Evolutionary conservation across 2,329 filamentous ascomycete genomes (phyloP).

Genomic region (Elsinoe australis): DNA sequence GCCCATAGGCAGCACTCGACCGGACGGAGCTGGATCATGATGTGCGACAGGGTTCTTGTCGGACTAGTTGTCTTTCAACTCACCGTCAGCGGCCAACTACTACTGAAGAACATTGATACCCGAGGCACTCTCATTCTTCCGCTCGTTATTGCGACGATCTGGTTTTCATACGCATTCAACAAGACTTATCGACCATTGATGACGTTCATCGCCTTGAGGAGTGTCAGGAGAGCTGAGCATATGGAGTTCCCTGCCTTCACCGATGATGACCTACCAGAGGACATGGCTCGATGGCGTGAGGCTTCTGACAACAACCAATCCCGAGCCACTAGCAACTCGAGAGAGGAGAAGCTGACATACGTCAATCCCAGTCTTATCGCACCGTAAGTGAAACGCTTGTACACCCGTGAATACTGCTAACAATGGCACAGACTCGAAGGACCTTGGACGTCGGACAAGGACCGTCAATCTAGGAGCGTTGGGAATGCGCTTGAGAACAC

Average conservation of each 20-base stretch:
- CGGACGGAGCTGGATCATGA: constrained; percentile 91
- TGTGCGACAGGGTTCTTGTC: constrained; percentile 82
- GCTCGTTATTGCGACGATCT: constrained; percentile 69
- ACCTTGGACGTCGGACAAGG: constrained; percentile 53
- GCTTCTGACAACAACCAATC: constrained; percentile 19
- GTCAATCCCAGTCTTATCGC: constrained; percentile 66
- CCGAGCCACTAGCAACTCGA: constrained; percentile 52
- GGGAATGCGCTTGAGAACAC: not conserved
- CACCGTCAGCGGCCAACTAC: constrained; percentile 81
- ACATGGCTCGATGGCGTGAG: constrained; percentile 28
- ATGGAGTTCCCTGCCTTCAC: constrained; percentile 36
- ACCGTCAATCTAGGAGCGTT: not conserved
- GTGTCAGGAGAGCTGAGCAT: constrained; percentile 59
- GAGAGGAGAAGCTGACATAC: constrained; percentile 62
- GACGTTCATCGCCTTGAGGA: constrained; percentile 83
- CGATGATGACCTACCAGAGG: constrained; percentile 36
- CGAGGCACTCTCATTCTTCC: constrained; percentile 67
- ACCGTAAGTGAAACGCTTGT: constrained; percentile 52
- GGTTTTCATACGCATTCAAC: constrained; percentile 79
- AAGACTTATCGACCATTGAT: constrained; percentile 80
- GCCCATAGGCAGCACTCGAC: constrained; percentile 92
- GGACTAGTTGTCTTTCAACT: constrained; percentile 84
- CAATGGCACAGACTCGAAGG: constrained; percentile 49
- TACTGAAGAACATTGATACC: constrained; percentile 63
- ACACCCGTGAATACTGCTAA: constrained; percentile 24